Evolutionary conservation across 768 basidiomycete species (phyloP).

Genomic region (Mycena crocata): DNA sequence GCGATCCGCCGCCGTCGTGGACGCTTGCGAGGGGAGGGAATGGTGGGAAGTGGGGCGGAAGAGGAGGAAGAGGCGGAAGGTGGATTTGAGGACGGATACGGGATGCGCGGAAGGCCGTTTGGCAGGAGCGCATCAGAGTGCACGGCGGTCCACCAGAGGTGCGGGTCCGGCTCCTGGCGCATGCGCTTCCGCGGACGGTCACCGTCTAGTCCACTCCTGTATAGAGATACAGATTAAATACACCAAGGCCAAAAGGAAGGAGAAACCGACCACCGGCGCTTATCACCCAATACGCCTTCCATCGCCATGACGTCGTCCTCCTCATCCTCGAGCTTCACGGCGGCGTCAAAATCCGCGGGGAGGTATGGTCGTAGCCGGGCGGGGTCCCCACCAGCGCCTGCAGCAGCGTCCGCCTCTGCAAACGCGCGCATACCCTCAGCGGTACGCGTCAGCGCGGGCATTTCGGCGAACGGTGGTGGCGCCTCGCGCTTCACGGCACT

Average conservation of each 20-base stretch:
- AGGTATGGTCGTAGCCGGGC: conserved; percentile 20
- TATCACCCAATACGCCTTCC: conserved; percentile 62
- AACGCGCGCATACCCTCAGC: conserved; percentile 81
- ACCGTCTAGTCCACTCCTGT: conserved; percentile 47
- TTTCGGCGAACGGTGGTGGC: conserved; percentile 67
- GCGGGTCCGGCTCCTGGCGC: conserved; percentile 61
- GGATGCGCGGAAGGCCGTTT: conserved; percentile 72
- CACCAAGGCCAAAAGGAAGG: background rate
- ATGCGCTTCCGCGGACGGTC: conserved; percentile 73
- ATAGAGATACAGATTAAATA: too few relatives aligned
- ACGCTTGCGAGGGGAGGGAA: conserved; percentile 33
- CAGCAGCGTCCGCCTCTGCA: conserved; percentile 64
- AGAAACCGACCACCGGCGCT: conserved; percentile 60
- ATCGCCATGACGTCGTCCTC: conserved; percentile 46
- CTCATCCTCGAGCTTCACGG: conserved; percentile 43
- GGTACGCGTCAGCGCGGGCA: conserved; percentile 76
- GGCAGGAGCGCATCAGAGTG: conserved; percentile 70
- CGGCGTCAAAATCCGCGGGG: conserved; percentile 11
- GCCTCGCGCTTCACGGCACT: conserved; percentile 40
- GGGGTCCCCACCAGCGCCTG: conserved; percentile 63
- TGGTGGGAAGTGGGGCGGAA: background rate
- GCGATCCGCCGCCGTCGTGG: conserved; percentile 50
- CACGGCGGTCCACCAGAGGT: conserved; percentile 83
- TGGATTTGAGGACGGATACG: conserved; percentile 42
- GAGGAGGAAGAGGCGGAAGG: conserved; percentile 28